phyloP scores from a whole-genome alignment of 2,329 filamentous ascomycete genomes.

The Alternaria sp. region DNA sequence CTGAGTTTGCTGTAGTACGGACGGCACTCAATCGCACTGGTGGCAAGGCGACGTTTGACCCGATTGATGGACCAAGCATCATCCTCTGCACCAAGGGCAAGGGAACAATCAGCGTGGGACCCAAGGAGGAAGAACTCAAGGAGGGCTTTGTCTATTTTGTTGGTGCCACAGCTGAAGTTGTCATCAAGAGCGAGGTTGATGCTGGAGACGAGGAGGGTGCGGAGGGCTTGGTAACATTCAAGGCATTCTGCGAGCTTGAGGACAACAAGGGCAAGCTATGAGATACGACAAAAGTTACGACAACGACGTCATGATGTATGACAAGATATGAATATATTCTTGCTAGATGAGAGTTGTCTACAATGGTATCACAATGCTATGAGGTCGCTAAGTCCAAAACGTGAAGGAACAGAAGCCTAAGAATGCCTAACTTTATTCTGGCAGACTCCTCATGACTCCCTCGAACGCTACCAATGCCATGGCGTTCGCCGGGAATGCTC shows the following conservation, averaged over 20 bases:
- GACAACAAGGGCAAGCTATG: conserved; percentile 43
- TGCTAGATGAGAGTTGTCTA: background rate
- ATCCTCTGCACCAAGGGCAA: conserved; percentile 86
- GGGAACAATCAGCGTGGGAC: conserved; percentile 85
- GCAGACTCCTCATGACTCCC: conserved; percentile 75
- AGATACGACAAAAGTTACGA: conserved; percentile 1
- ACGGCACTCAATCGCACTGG: conserved; percentile 74
- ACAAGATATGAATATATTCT: background rate
- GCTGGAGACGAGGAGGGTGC: conserved; percentile 31
- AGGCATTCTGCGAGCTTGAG: conserved; percentile 86
- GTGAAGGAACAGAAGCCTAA: background rate
- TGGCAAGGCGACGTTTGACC: conserved; percentile 87
- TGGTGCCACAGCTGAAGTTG: conserved; percentile 83
- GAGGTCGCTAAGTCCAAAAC: background rate
- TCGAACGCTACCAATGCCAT: conserved; percentile 94
- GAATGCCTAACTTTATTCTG: conserved; percentile 29
- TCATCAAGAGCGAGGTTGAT: conserved; percentile 73
- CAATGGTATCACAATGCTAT: conserved; percentile 3
- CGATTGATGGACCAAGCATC: conserved; percentile 87
- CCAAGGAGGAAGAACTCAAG: conserved; percentile 74
- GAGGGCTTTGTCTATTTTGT: conserved; percentile 67
- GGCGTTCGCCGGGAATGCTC: conserved; percentile 95
- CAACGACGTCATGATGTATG: background rate
- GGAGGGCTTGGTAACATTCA: conserved; percentile 85
- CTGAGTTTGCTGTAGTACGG: conserved; percentile 91